Evolutionary conservation across 164 flowering plant genomes (phyloP).

Genomic region (Platanus orientalis): DNA sequence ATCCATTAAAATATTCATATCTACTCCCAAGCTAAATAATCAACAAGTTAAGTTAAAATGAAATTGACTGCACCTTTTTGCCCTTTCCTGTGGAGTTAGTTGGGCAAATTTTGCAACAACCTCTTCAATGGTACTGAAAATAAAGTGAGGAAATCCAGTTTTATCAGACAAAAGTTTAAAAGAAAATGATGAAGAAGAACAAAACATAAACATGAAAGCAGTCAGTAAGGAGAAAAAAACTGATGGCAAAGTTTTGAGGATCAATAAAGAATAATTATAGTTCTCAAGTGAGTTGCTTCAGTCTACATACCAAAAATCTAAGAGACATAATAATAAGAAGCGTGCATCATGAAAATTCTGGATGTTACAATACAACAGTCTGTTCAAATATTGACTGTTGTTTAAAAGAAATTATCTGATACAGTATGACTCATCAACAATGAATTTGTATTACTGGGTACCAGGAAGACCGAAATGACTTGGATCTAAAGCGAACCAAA

Average conservation of each 20-base stretch:
- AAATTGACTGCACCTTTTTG: slow-evolving; percentile 57
- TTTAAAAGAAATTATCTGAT: not conserved
- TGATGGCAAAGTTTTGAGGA: no score
- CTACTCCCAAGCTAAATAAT: not conserved
- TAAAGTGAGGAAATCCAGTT: not conserved
- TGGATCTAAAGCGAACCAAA: no score
- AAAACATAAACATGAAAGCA: not conserved
- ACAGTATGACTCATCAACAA: no score
- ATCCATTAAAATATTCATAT: not conserved
- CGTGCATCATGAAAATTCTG: not conserved
- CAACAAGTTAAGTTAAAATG: not conserved
- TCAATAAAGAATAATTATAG: not conserved
- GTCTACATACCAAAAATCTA: not conserved
- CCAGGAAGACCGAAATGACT: no score
- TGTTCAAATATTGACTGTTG: not conserved
- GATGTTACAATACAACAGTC: not conserved
- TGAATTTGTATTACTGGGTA: no score
- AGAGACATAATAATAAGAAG: not conserved
- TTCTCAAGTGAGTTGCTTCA: not conserved
- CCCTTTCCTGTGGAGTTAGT: slow-evolving; percentile 83
- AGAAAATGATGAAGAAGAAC: slow-evolving; percentile 7
- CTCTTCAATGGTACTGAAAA: slow-evolving; percentile 60
- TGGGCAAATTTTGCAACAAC: slow-evolving; percentile 78
- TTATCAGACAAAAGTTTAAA: not conserved
- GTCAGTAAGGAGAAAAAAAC: not conserved